phyloP scores from a whole-genome alignment of 176 grass and related monocot species.

The Luzula sylvatica region DNA sequence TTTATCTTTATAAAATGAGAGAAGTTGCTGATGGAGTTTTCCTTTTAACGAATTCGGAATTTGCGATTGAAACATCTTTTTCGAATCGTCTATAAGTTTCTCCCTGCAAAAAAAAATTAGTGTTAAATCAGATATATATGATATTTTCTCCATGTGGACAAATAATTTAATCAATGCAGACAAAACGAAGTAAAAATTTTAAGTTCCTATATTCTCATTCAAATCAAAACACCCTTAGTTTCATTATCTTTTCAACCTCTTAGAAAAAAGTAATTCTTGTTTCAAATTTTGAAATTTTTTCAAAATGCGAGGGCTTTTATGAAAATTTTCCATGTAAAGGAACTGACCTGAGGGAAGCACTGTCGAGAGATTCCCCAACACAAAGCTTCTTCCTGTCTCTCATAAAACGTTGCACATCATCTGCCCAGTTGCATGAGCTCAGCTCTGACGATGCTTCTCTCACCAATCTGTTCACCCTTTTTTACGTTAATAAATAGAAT shows the following conservation, averaged over 20 bases:
- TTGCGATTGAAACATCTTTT: constrained; percentile 41
- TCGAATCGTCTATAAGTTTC: constrained; percentile 45
- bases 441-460: constrained; percentile 53
- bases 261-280: background rate
- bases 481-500: background rate
- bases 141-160: too few relatives aligned
- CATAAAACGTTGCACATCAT: constrained; percentile 70
- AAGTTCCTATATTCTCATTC: background rate
- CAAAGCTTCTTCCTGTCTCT: constrained; percentile 35
- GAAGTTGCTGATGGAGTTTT: constrained; percentile 41
- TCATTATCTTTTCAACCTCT: too few relatives aligned
- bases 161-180: too few relatives aligned
- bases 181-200: background rate
- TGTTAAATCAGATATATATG: too few relatives aligned
- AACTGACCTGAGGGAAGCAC: constrained; percentile 49
- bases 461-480: constrained; percentile 37
- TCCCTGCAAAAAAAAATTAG: too few relatives aligned
- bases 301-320: too few relatives aligned
- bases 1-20: constrained; percentile 39
- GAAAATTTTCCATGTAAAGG: too few relatives aligned
- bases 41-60: constrained; percentile 46
- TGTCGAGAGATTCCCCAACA: constrained; percentile 22
- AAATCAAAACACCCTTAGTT: background rate
- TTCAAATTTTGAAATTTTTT: too few relatives aligned
- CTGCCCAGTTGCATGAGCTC: constrained; percentile 51